Evolutionary conservation across 345 rosid species (phyloP).

Genomic region (Syzygium aromaticum): DNA sequence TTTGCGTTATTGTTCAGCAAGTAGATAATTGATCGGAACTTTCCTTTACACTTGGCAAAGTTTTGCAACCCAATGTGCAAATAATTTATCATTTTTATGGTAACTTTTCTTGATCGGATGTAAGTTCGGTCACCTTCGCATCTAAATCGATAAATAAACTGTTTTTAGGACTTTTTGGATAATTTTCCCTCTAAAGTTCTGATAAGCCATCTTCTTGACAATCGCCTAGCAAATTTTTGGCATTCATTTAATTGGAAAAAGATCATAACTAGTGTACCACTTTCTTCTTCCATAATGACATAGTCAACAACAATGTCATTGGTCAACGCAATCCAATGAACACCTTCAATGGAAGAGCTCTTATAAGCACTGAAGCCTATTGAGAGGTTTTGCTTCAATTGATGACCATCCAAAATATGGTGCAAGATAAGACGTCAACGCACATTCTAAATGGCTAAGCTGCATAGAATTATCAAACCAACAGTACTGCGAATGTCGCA

Average conservation of each 20-base stretch:
- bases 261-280: not conserved
- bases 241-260: not conserved
- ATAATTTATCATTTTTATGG: not conserved
- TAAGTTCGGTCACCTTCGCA: not conserved
- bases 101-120: not conserved
- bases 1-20: not conserved
- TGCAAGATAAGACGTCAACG: not conserved
- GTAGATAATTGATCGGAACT: not conserved
- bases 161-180: not conserved
- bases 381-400: not conserved
- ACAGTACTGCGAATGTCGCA: not conserved
- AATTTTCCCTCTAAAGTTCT: too few relatives aligned
- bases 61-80: not conserved
- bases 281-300: not conserved
- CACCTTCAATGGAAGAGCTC: not conserved
- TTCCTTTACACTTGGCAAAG: not conserved
- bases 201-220: too few relatives aligned
- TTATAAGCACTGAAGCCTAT: not conserved
- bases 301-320: not conserved
- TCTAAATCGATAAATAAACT: not conserved
- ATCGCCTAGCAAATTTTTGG: too few relatives aligned
- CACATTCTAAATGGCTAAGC: constrained; percentile 5
- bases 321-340: not conserved
- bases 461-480: not conserved
- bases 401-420: not conserved